Percentiles rank a stretch among this genome's conserved stretches.
Conservation (phyloP, 805 yeast genomes). For the Candida hispaniensis region DNA sequence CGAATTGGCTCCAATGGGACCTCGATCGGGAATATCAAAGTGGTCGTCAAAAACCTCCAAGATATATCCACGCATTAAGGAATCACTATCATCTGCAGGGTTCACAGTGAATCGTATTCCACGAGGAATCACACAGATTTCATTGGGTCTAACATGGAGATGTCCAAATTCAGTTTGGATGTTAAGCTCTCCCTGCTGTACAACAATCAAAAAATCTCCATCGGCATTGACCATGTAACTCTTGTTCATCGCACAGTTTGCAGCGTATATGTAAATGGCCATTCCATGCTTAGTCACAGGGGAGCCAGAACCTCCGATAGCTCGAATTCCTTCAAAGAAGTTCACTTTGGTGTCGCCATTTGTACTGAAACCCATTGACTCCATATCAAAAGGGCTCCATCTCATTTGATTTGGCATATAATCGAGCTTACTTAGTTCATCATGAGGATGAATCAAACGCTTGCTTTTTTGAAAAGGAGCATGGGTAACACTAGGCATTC, state of each 20-base stretch:
- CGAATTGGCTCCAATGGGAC: constrained; percentile 27
- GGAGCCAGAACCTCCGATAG: constrained; percentile 23
- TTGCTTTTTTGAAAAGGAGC: constrained; percentile 16
- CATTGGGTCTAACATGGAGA: constrained; percentile 23
- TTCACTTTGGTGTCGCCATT: constrained; percentile 14
- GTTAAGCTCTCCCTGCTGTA: constrained; percentile 23
- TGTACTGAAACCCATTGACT: constrained; percentile 1
- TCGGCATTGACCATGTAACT: constrained; percentile 23
- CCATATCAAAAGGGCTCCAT: constrained; percentile 23
- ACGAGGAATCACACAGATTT: constrained; percentile 25
- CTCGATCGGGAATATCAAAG: constrained; percentile 26
- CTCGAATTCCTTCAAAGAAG: constrained; percentile 20
- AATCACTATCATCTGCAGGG: constrained; percentile 15
- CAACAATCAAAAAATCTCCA: constrained; percentile 25
- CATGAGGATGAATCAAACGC: constrained; percentile 1
- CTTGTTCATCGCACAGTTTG: constrained; percentile 22
- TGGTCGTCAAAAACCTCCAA: constrained; percentile 24
- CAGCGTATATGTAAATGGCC: constrained; percentile 22
- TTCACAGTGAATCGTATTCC: constrained; percentile 23
- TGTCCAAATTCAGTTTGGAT: constrained; percentile 25
- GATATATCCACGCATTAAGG: constrained; percentile 21
- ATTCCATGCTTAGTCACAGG: constrained; percentile 21
- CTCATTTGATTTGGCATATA: constrained; percentile 24
- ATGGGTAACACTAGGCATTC: constrained; percentile 23
- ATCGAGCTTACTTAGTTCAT: constrained; percentile 16